A percentile compares a stretch with the other conserved stretches of the same genome.
Evolutionary conservation across 805 yeast species (phyloP).

Genomic region (Pachysolen tannophilus): DNA sequence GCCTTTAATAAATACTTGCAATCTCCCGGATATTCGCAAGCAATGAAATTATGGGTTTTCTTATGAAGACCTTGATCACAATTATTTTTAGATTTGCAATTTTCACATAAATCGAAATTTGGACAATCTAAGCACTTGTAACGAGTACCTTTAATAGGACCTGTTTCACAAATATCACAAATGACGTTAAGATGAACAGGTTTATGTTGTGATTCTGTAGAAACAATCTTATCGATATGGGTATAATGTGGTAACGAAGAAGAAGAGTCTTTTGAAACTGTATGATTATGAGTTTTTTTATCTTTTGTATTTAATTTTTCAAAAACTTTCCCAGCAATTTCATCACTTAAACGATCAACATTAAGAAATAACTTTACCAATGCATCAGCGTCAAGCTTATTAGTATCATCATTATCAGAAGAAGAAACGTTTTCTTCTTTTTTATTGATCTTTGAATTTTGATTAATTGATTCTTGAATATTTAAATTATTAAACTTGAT

Average conservation of each 20-base stretch:
- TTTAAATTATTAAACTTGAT: slow-evolving; percentile 5
- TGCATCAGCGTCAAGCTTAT: slow-evolving; percentile 3
- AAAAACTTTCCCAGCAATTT: slow-evolving; percentile 2
- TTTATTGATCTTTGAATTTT: neutral
- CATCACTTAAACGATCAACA: slow-evolving; percentile 4
- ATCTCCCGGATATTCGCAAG: neutral
- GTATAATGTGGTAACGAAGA: neutral
- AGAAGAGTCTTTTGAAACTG: too few species aligned
- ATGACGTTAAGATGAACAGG: slow-evolving; percentile 14
- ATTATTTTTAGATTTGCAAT: slow-evolving; percentile 24
- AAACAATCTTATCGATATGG: neutral
- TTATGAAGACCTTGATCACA: too few species aligned
- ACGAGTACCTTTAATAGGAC: slow-evolving; percentile 32
- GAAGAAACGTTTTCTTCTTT: neutral
- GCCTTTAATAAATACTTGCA: slow-evolving; percentile 6
- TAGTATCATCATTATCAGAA: neutral
- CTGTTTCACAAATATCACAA: slow-evolving; percentile 24
- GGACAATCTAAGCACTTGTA: slow-evolving; percentile 44
- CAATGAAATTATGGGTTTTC: too few species aligned
- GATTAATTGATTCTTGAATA: slow-evolving; percentile 1
- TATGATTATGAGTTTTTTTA: neutral
- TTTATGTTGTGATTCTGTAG: too few species aligned
- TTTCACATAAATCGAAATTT: slow-evolving; percentile 45
- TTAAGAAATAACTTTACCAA: slow-evolving; percentile 2
- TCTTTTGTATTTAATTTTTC: slow-evolving; percentile 4